Percentiles rank a stretch among this genome's conserved stretches.
Conservation (phyloP, 2,329 filamentous ascomycete genomes). For the Xylariomycetidae sp. region DNA sequence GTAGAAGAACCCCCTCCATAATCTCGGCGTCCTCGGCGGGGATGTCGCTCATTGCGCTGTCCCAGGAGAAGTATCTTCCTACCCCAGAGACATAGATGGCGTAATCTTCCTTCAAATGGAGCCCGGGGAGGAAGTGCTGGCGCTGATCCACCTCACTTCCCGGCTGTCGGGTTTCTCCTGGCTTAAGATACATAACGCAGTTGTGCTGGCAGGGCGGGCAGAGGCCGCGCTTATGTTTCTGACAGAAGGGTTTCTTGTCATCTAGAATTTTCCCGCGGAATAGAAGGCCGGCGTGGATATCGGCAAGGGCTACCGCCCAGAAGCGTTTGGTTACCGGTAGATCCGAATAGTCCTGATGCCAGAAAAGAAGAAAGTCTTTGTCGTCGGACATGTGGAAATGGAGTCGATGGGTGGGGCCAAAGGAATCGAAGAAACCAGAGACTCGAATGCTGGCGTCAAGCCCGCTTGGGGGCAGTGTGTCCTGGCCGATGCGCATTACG, state of each 20-base stretch:
- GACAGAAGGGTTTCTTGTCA: not conserved
- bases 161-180: not conserved
- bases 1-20: too few relatives aligned
- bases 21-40: too few relatives aligned
- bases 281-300: too few relatives aligned
- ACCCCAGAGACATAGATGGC: not conserved
- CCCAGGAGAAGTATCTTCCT: not conserved
- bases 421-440: too few relatives aligned
- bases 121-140: not conserved
- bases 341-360: not conserved
- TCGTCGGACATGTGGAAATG: not conserved
- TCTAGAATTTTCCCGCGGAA: too few relatives aligned
- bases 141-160: not conserved
- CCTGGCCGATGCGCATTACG: too few relatives aligned
- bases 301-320: too few relatives aligned
- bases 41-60: too few relatives aligned
- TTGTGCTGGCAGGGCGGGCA: not conserved
- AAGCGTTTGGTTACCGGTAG: not conserved
- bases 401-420: not conserved
- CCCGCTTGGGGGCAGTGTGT: too few relatives aligned
- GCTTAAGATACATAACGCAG: not conserved
- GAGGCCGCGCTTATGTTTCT: not conserved
- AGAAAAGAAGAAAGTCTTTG: not conserved
- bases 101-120: too few relatives aligned
- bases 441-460: too few relatives aligned